Evolutionary conservation across 257 asterid genomes (phyloP).

Genomic region (Solanum chiquidenum): DNA sequence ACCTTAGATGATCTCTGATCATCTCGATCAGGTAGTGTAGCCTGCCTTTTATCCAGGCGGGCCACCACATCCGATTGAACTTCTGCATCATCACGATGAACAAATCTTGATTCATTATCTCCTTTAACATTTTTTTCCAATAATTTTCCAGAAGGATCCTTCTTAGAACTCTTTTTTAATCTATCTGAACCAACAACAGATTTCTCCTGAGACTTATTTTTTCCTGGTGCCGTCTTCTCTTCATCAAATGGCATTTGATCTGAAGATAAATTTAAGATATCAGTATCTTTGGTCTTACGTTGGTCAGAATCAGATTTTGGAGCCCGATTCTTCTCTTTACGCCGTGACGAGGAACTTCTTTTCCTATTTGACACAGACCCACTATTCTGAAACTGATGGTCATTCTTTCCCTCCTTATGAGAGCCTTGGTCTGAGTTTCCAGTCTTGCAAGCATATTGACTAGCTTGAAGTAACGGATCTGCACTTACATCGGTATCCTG

Average conservation of each 20-base stretch:
- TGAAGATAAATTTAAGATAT: slow-evolving; percentile 22
- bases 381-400: slow-evolving; percentile 24
- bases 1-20: slow-evolving; percentile 38
- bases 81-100: slow-evolving; percentile 22
- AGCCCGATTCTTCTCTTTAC: slow-evolving; percentile 40
- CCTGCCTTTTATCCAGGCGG: slow-evolving; percentile 40
- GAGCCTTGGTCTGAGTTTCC: slow-evolving; percentile 30
- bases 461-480: slow-evolving; percentile 19
- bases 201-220: slow-evolving; percentile 44
- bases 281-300: slow-evolving; percentile 29
- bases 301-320: slow-evolving; percentile 41
- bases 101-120: slow-evolving; percentile 27
- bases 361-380: slow-evolving; percentile 42
- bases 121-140: slow-evolving; percentile 33
- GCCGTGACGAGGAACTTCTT: slow-evolving; percentile 33
- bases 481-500: slow-evolving; percentile 15
- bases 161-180: slow-evolving; percentile 43
- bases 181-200: slow-evolving; percentile 31
- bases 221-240: slow-evolving; percentile 49
- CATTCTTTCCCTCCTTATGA: slow-evolving; percentile 32
- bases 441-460: slow-evolving; percentile 20
- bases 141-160: slow-evolving; percentile 44
- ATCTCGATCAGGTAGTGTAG: slow-evolving; percentile 25
- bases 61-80: slow-evolving; percentile 17
- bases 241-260: slow-evolving; percentile 22